phyloP scores from a whole-genome alignment of 768 basidiomycete species.

The Collybia mongolica region DNA sequence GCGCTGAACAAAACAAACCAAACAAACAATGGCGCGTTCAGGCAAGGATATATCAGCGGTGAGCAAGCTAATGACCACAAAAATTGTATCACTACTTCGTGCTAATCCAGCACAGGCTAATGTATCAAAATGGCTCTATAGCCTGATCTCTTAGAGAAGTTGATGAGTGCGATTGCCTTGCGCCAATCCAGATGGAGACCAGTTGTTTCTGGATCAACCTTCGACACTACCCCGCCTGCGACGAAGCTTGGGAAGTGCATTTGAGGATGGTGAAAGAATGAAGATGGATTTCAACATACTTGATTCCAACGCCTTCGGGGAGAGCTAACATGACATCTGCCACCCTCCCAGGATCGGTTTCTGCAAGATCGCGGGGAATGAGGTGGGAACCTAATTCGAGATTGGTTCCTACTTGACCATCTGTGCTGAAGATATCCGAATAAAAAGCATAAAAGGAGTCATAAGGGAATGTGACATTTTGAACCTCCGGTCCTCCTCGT shows the following conservation, averaged over 20 bases:
- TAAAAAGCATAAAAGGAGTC: slow-evolving; percentile 1
- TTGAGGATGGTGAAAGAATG: not conserved
- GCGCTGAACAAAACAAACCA: too few species aligned
- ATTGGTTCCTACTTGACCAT: not conserved
- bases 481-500: not conserved
- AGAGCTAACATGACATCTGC: not conserved
- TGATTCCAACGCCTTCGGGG: slow-evolving; percentile 3
- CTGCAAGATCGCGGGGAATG: not conserved
- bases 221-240: slow-evolving; percentile 42
- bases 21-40: too few species aligned
- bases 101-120: too few species aligned
- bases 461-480: slow-evolving; percentile 15
- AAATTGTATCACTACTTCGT: too few species aligned
- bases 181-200: slow-evolving; percentile 50
- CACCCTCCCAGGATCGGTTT: not conserved
- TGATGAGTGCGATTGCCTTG: slow-evolving; percentile 30
- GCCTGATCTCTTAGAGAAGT: too few species aligned
- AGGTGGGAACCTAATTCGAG: not conserved
- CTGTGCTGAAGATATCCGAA: not conserved
- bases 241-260: slow-evolving; percentile 26
- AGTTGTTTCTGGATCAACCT: slow-evolving; percentile 31
- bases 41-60: too few species aligned
- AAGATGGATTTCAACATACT: not conserved
- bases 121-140: too few species aligned
- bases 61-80: too few species aligned